Evolutionary conservation across 2,329 filamentous ascomycete species (phyloP).

Genomic region (Talaromyces sp.): DNA sequence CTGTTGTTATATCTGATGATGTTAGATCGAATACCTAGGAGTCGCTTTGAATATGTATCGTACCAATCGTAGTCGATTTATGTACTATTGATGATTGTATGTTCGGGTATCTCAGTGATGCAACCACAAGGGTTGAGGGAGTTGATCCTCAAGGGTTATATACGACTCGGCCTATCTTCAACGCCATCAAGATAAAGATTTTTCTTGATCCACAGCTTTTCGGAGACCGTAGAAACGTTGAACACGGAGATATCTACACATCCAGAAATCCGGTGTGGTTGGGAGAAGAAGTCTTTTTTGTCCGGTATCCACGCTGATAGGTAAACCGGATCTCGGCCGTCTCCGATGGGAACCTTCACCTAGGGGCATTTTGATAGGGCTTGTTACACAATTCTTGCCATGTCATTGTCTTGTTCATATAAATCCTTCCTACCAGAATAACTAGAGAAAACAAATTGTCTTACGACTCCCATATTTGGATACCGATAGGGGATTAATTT

Average conservation of each 20-base stretch:
- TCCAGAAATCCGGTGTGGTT: neutral
- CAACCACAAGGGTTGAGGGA: neutral
- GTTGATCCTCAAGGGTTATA: conserved; percentile 5
- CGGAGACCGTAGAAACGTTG: neutral
- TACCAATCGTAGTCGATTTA: neutral
- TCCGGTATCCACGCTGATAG: conserved; percentile 5
- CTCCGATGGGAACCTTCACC: conserved; percentile 10
- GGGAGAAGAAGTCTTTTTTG: neutral
- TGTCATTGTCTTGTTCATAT: too few species aligned
- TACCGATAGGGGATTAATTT: too few species aligned
- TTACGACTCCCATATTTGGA: too few species aligned
- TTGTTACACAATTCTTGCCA: too few species aligned
- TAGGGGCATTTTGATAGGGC: too few species aligned
- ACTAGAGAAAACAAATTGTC: too few species aligned
- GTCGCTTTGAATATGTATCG: neutral
- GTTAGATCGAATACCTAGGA: neutral
- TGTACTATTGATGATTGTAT: neutral
- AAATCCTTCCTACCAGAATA: too few species aligned
- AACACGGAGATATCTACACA: neutral
- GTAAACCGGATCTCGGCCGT: conserved; percentile 15
- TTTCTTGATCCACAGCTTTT: neutral
- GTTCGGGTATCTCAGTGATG: neutral
- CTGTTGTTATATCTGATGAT: neutral
- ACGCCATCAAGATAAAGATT: neutral
- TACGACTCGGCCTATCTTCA: neutral